Evolutionary conservation across 2,329 filamentous ascomycete species (phyloP).

Genomic region (Ophiostoma himal-ulmi): DNA sequence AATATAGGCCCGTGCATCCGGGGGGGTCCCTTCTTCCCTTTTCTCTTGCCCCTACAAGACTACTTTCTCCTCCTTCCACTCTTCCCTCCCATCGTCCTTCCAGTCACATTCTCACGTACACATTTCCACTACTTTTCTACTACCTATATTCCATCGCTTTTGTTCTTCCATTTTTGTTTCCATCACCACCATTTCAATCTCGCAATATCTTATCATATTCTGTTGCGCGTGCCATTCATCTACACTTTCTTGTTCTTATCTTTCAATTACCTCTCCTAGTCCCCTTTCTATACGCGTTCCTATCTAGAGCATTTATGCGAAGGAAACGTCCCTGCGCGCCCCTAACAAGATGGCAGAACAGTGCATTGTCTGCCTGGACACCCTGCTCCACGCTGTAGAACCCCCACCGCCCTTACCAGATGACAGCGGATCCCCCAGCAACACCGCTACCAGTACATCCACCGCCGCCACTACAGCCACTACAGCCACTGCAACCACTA

Average conservation of each 20-base stretch:
- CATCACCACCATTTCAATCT: neutral
- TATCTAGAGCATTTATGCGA: conserved; percentile 22
- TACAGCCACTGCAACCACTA: neutral
- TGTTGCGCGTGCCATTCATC: neutral
- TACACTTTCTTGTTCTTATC: neutral
- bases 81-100: conserved; percentile 8
- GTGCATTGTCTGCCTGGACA: conserved; percentile 65
- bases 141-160: neutral
- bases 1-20: conserved; percentile 11
- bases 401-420: conserved; percentile 26
- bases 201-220: neutral
- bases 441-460: conserved; percentile 16
- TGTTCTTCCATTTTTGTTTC: conserved; percentile 6
- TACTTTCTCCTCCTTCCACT: conserved; percentile 11
- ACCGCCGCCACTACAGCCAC: conserved; percentile 14
- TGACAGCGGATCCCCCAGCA: conserved; percentile 14
- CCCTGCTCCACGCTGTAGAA: conserved; percentile 38
- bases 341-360: conserved; percentile 49
- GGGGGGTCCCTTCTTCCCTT: conserved; percentile 3
- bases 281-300: neutral
- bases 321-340: conserved; percentile 22
- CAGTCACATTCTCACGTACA: conserved; percentile 25
- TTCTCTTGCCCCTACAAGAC: conserved; percentile 1
- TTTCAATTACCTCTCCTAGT: neutral
- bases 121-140: neutral